Base-by-base conservation (phyloP, 2,329 filamentous ascomycete species). In the Rhynchosporium agropyri region DNA sequence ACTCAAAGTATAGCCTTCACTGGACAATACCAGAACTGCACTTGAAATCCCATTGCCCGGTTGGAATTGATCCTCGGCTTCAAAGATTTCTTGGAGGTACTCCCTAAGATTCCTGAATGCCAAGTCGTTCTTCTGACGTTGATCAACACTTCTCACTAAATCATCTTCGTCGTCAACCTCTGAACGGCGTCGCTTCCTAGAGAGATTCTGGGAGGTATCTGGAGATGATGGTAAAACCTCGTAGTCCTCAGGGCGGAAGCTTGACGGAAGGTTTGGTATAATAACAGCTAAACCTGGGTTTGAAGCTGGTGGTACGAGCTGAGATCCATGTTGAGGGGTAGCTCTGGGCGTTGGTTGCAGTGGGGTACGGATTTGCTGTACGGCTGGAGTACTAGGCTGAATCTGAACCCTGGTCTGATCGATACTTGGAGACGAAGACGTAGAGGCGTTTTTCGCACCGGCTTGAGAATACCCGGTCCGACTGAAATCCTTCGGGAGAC, bases 41-140 rank as follows among this genome's bases (percentile, higher is more conserved):
- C 88, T 71, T 9, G 64, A 56, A 2, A 51, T 31, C 3, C 62
- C 60, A 15, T 15, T 61, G 45, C 83, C 86, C 65, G 76, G 81
- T 76, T 81, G 87, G 63, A 81, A 80, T 73, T 86, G 84, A 70
- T 92, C 88, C 72, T 96, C 92, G 4, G 89, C 89, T 67, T 90
- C 84, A 68, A 93, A 92, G 15, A 97, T 82, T 29, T 88, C 85
- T 59, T 86, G 81, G 3, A 96, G 79, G 54, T 92, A 83, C 43
- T 84, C 83, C 61, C 89, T 84, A 12, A 99, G 78, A 60, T 88
- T 86, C 59, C 88, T 79, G 51, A 93, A 81, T 49, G 91, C 89
- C 10, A 85, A 82, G 69, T 97, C 88, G 4, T 89, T 90, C 71
- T 92, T 88, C 70, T 96, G 88, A 57, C 89, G 88, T 75, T 97